A percentile compares a stretch with the other conserved stretches of the same genome.
These are phyloP conservation scores for Eragrostis curvula DNA, from an alignment of 176 grass and related monocot genomes.

Conservation along the genomic window DNA sequence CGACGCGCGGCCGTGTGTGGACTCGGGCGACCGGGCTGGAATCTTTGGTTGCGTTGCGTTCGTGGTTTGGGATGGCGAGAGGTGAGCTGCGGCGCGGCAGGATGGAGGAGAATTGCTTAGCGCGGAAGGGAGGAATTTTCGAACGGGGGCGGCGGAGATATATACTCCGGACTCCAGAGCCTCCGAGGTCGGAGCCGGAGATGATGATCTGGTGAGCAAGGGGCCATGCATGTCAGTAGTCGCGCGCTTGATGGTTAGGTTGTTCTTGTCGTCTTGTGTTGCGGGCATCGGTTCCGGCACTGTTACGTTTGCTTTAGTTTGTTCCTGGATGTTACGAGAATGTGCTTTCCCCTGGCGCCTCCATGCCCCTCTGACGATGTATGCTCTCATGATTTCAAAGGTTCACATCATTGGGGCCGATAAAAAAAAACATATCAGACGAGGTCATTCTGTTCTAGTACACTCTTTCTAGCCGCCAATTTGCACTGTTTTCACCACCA, in stretches of 20 bases:
- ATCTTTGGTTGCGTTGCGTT: background rate
- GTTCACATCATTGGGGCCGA: too few relatives aligned
- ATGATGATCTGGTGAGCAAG: background rate
- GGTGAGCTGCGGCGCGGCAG: background rate
- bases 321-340: constrained; percentile 34
- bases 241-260: background rate
- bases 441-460: too few relatives aligned
- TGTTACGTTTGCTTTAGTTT: background rate
- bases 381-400: too few relatives aligned
- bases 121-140: constrained; percentile 57
- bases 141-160: background rate
- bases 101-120: constrained; percentile 53
- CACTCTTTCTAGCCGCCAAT: background rate
- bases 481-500: background rate
- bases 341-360: background rate
- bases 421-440: too few relatives aligned
- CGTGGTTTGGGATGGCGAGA: background rate
- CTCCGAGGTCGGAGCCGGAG: background rate
- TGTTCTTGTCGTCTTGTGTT: background rate
- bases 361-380: background rate
- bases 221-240: background rate
- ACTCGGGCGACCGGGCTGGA: background rate
- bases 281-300: background rate
- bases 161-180: background rate
- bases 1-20: background rate